Conservation (phyloP, 1,284 basidiomycete species). For the Xerocomus nothofagi region DNA sequence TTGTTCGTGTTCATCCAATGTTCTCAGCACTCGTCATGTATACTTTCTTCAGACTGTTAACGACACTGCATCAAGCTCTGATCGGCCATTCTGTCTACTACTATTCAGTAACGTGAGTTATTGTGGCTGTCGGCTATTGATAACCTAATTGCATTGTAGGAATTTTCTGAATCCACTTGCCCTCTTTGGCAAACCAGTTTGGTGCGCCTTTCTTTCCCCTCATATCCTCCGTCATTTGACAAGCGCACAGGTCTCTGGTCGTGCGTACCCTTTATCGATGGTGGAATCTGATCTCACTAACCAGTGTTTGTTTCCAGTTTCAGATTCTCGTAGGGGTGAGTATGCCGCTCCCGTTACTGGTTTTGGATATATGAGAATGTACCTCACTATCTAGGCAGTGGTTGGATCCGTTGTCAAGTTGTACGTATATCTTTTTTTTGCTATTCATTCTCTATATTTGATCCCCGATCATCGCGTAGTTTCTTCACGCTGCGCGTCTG, state of each 20-base stretch:
- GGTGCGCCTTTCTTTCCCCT: slow-evolving; percentile 36
- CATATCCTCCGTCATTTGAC: slow-evolving; percentile 5
- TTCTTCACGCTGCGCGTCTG: slow-evolving; percentile 66
- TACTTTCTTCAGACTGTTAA: slow-evolving; percentile 43
- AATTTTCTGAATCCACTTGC: slow-evolving; percentile 46
- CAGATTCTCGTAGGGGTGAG: slow-evolving; percentile 60
- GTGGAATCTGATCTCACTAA: slow-evolving; percentile 1
- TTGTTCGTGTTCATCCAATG: slow-evolving; percentile 20
- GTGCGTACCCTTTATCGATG: slow-evolving; percentile 15
- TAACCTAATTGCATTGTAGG: slow-evolving; percentile 34
- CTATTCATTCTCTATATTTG: background rate
- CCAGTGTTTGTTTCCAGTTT: slow-evolving; percentile 39
- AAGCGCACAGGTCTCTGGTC: slow-evolving; percentile 21
- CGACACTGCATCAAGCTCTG: slow-evolving; percentile 52
- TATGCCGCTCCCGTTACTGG: slow-evolving; percentile 7
- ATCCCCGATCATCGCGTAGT: slow-evolving; percentile 34
- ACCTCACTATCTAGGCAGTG: slow-evolving; percentile 42
- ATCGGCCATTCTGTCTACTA: slow-evolving; percentile 58
- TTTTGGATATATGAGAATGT: slow-evolving; percentile 6
- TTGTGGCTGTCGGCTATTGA: background rate
- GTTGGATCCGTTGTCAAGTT: slow-evolving; percentile 62
- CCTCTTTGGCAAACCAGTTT: slow-evolving; percentile 45
- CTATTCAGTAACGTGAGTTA: slow-evolving; percentile 50
- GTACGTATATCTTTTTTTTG: slow-evolving; percentile 39
- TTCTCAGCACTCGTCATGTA: background rate